Evolutionary conservation across 305 asterid genomes (phyloP).

Genomic region (Fraxinus baroniana): DNA sequence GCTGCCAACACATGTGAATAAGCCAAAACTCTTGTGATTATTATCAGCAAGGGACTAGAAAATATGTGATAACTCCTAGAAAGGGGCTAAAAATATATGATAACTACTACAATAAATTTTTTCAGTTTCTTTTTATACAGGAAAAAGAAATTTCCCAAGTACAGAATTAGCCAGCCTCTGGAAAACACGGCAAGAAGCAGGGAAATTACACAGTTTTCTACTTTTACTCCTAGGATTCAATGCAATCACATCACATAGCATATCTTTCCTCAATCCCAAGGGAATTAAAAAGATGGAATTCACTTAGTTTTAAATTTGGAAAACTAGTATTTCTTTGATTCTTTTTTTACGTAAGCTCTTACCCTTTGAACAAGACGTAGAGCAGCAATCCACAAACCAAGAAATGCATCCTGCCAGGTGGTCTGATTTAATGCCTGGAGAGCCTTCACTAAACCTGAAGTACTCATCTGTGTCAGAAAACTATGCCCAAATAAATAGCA

Average conservation of each 20-base stretch:
- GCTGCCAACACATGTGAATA: background rate
- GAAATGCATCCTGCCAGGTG: constrained; percentile 90
- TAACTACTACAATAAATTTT: background rate
- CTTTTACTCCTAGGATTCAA: constrained; percentile 12
- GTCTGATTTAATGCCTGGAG: constrained; percentile 78
- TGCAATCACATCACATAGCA: constrained; percentile 4
- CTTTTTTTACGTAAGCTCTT: constrained; percentile 30
- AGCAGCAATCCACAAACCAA: constrained; percentile 87
- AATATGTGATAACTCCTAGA: constrained; percentile 10
- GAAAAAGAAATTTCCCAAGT: constrained; percentile 4
- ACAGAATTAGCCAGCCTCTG: background rate
- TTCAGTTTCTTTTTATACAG: constrained; percentile 5
- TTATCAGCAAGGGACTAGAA: constrained; percentile 14
- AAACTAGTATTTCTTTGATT: background rate
- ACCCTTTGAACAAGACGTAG: constrained; percentile 93
- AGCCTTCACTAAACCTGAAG: constrained; percentile 85
- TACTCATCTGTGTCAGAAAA: constrained; percentile 26
- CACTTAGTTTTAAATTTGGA: constrained; percentile 13
- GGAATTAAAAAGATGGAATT: constrained; percentile 12
- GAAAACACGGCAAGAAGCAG: constrained; percentile 24
- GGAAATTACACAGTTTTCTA: background rate
- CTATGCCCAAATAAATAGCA: constrained; percentile 17
- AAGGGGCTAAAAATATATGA: background rate
- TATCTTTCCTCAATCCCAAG: constrained; percentile 17
- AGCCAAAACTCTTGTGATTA: constrained; percentile 14